phyloP scores from a whole-genome alignment of 345 rosid genomes.

The Erysimum cheiranthoides region DNA sequence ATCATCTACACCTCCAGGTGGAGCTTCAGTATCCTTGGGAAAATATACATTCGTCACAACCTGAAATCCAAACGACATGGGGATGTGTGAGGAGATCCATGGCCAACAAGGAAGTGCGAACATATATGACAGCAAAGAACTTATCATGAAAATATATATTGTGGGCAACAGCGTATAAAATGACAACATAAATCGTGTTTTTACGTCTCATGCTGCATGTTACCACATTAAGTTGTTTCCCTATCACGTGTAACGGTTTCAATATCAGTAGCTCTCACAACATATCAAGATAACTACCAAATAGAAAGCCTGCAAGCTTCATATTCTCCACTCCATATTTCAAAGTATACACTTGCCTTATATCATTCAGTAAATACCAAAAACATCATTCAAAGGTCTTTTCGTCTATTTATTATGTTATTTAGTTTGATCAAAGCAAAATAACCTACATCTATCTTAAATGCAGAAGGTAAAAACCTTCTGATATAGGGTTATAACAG shows the following conservation, averaged over 20 bases:
- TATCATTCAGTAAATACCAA: slow-evolving; percentile 9
- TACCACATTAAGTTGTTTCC: slow-evolving; percentile 19
- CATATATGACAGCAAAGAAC: slow-evolving; percentile 1
- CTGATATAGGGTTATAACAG: not conserved
- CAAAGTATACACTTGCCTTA: not conserved
- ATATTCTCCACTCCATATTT: not conserved
- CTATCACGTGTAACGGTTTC: not conserved
- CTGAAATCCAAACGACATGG: slow-evolving; percentile 46
- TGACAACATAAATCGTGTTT: not conserved
- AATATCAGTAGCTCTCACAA: not conserved
- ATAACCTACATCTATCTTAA: slow-evolving; percentile 3
- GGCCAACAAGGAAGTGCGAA: slow-evolving; percentile 3
- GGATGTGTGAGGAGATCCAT: slow-evolving; percentile 29
- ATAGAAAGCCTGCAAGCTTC: not conserved
- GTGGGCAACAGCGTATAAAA: not conserved
- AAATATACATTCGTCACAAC: slow-evolving; percentile 68
- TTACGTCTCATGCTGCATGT: not conserved
- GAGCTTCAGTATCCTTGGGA: slow-evolving; percentile 86
- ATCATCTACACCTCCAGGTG: slow-evolving; percentile 93
- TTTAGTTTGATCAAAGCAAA: slow-evolving; percentile 19
- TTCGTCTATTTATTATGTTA: not conserved
- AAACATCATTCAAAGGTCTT: slow-evolving; percentile 13
- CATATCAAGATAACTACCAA: slow-evolving; percentile 28
- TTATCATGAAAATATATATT: slow-evolving; percentile 23
- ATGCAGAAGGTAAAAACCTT: slow-evolving; percentile 6